Evolutionary conservation across 306 rosid species (phyloP), one percentile per base, ranked within the genome.

Genomic region (Gastrolobium bilobum): DNA sequence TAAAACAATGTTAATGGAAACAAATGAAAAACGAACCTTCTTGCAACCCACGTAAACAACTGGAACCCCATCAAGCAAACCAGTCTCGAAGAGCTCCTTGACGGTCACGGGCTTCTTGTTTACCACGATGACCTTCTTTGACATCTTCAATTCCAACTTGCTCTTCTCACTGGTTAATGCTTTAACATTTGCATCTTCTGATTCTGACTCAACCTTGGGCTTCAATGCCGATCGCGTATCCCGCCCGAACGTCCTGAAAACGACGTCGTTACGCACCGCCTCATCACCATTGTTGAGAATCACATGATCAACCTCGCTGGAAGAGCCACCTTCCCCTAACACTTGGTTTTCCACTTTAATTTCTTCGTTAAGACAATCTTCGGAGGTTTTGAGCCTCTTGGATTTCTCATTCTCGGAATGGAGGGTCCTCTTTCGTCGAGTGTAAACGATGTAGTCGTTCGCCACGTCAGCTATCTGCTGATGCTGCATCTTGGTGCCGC

Each of bases 61-160:
- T 0, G 93, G 87, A 79, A 95, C 85, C 3, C 98, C 99, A n/a
- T 95, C 99, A 44, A 95, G 92, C 73, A 95, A 83, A 44, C 99
- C 99, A 39, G 98, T 95, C 10, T 93, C 94, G 57, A 95, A 93
- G 10, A 95, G 96, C 84, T 95, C 98, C 82, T 84, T 95, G 56
- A 91, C 94, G 0, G 96, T 91, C 79, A 88, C 69, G 7, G 91
- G 97, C 81, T 83, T 90, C 88, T 85, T 87, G 57, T 81, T 75
- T 7, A 90, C 72, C 29, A 85, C 84, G 60, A 86, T 74, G n/a
- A 68, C 4, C 86, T 84, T 91, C 76, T 89, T 89, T 58, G 89
- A 73, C 87, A 69, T 87, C 80, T 81, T 89, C 67, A 87, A 29
- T 60, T 88, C 97, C 72, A 88, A 29, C 54, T 66, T 11, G 3